Conservation (phyloP, 2,329 filamentous ascomycete genomes). For the Xylaria sp. region DNA sequence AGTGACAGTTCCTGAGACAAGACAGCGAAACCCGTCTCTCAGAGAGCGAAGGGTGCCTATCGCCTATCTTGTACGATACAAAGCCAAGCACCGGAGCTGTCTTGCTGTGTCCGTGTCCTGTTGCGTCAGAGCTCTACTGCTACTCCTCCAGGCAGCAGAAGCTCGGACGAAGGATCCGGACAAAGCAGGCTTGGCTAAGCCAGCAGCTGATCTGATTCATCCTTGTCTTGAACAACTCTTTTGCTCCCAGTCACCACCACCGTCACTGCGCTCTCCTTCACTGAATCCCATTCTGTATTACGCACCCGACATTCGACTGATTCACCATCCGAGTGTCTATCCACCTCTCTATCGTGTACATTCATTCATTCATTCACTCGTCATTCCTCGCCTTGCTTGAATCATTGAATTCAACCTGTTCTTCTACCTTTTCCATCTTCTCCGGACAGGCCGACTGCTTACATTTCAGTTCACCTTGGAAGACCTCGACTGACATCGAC, state of each 20-base stretch:
- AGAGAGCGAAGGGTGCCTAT: too few species aligned
- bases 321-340: too few species aligned
- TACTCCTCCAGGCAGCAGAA: neutral
- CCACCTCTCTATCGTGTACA: too few species aligned
- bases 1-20: too few species aligned
- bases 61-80: too few species aligned
- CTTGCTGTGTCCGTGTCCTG: neutral
- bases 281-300: too few species aligned
- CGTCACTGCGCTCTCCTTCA: too few species aligned
- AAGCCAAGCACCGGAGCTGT: too few species aligned
- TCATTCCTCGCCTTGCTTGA: too few species aligned
- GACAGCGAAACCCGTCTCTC: too few species aligned
- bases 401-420: neutral
- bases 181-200: neutral
- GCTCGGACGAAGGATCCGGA: neutral
- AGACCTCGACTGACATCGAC: constrained; percentile 14
- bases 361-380: too few species aligned
- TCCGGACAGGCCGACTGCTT: neutral
- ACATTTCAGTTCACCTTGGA: neutral
- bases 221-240: neutral
- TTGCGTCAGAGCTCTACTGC: neutral
- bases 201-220: neutral
- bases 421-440: neutral
- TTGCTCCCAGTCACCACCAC: neutral
- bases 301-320: too few species aligned